Percentiles rank a stretch among this genome's conserved stretches.
Conservation (phyloP, 2,329 filamentous ascomycete species). For the Fusarium albosuccineum region DNA sequence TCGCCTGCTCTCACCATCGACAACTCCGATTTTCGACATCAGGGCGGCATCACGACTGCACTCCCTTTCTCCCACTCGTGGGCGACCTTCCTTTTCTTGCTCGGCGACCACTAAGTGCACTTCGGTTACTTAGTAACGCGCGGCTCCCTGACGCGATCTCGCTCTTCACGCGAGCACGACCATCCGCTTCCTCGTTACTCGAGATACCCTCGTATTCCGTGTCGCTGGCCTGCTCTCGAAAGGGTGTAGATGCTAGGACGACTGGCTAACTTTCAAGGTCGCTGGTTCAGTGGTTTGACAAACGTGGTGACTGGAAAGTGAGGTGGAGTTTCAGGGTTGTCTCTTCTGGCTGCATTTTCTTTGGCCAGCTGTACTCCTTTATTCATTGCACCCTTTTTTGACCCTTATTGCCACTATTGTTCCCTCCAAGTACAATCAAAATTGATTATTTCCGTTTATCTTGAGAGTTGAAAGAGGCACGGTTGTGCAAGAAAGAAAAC, state of each 20-base stretch:
- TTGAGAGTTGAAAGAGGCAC: conserved; percentile 54
- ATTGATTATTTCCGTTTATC: conserved; percentile 62
- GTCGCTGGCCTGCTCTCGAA: conserved; percentile 42
- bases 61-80: neutral
- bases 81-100: conserved; percentile 2
- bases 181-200: conserved; percentile 17
- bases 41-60: conserved; percentile 17
- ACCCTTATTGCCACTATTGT: conserved; percentile 51
- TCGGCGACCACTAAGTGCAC: conserved; percentile 5
- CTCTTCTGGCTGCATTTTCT: conserved; percentile 48
- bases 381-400: conserved; percentile 52
- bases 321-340: conserved; percentile 54
- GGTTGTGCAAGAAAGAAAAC: conserved; percentile 54
- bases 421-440: conserved; percentile 63
- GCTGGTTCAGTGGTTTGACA: conserved; percentile 49
- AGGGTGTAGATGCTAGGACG: conserved; percentile 40
- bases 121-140: conserved; percentile 12
- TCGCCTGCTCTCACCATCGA: conserved; percentile 34
- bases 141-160: conserved; percentile 19
- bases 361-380: conserved; percentile 57
- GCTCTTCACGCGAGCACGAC: conserved; percentile 26
- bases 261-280: conserved; percentile 48
- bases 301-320: conserved; percentile 52
- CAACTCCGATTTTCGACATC: conserved; percentile 27
- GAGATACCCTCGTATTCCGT: conserved; percentile 20